Conservation (phyloP, 106 monocot species). For the Phalaenopsis aphrodite region DNA sequence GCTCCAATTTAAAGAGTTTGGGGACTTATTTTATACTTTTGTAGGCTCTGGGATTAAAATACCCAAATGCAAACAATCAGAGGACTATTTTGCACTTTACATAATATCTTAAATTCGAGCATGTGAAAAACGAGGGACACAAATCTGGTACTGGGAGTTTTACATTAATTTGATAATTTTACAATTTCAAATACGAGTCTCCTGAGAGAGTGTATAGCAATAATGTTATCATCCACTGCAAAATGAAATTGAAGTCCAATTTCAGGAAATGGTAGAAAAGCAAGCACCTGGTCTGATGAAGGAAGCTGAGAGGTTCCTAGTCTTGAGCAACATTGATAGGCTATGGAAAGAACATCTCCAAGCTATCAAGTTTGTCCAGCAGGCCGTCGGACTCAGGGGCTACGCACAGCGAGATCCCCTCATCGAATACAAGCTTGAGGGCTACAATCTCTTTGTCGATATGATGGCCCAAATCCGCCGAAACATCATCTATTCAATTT, state of each 20-base stretch:
- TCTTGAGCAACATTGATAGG: slow-evolving; percentile 88
- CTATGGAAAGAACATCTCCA: slow-evolving; percentile 97
- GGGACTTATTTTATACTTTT: too few species aligned
- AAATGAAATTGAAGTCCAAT: neutral
- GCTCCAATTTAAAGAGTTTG: too few species aligned
- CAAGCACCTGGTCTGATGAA: slow-evolving; percentile 89
- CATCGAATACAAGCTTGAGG: slow-evolving; percentile 96
- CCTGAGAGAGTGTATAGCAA: too few species aligned
- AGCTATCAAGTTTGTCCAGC: slow-evolving; percentile 90
- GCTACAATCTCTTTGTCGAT: slow-evolving; percentile 91
- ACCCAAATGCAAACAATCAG: too few species aligned
- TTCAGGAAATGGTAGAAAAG: slow-evolving; percentile 90
- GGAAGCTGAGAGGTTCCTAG: slow-evolving; percentile 85
- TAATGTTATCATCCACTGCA: neutral
- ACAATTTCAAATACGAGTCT: too few species aligned
- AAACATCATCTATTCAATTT: slow-evolving; percentile 94
- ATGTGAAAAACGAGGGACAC: too few species aligned
- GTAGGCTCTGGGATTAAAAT: too few species aligned
- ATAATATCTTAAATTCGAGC: too few species aligned
- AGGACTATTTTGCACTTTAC: too few species aligned
- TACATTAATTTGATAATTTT: too few species aligned
- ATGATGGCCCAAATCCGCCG: slow-evolving; percentile 97
- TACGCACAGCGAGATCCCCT: slow-evolving; percentile 96
- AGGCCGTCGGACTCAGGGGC: slow-evolving; percentile 85
- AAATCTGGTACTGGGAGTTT: too few species aligned